phyloP scores from a whole-genome alignment of 73 alveolate genomes.

The Vitrella brassicaformis region DNA sequence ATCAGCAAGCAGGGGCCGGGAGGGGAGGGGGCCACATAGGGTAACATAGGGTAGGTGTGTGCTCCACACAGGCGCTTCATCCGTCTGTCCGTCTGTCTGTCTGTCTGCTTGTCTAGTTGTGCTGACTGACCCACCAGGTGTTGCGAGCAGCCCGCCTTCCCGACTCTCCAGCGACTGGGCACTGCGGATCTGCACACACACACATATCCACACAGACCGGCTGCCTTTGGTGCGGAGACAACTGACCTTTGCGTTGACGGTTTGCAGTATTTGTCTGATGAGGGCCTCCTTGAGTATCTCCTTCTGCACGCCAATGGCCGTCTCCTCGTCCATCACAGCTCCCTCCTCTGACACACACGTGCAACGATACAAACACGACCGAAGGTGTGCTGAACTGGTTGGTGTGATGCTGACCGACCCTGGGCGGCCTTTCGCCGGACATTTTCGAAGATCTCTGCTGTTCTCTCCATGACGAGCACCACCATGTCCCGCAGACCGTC shows the following conservation, averaged over 20 bases:
- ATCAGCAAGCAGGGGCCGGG: background rate
- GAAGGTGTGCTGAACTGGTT: background rate
- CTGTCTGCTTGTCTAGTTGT: background rate
- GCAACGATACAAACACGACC: too few relatives aligned
- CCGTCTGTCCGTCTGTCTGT: background rate
- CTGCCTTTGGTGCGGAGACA: too few relatives aligned
- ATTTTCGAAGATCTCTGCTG: slow-evolving; percentile 13
- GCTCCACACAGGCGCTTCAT: background rate
- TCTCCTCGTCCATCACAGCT: slow-evolving; percentile 8
- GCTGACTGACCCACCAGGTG: background rate
- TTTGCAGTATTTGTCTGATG: background rate
- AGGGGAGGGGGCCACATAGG: background rate
- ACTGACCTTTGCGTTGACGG: too few relatives aligned
- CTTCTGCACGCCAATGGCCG: slow-evolving; percentile 12
- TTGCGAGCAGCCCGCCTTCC: background rate
- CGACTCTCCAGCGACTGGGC: too few relatives aligned
- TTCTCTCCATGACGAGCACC: slow-evolving; percentile 17
- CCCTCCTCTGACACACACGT: slow-evolving; percentile 10
- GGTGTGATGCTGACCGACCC: background rate
- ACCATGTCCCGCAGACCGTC: slow-evolving; percentile 13
- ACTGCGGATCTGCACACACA: too few relatives aligned
- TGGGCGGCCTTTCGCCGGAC: slow-evolving; percentile 17
- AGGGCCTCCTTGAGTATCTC: slow-evolving; percentile 8
- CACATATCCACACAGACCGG: too few relatives aligned
- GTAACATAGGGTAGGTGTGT: background rate